A percentile compares a stretch with the other conserved stretches of the same genome.
Evolutionary conservation across 805 yeast species (phyloP).

Genomic region (Ogataea paraovalis): DNA sequence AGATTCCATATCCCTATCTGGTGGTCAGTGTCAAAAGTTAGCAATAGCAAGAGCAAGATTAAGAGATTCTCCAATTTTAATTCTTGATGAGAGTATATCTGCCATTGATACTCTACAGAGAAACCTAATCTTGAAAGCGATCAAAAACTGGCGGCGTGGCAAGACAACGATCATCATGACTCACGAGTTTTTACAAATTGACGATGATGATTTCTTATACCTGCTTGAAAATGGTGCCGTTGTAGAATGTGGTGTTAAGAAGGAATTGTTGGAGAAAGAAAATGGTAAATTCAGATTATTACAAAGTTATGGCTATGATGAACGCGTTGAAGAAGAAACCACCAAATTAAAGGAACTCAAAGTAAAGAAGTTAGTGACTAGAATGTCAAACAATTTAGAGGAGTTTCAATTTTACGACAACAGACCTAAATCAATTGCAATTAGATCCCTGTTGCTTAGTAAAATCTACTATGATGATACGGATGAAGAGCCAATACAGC

Average conservation of each 20-base stretch:
- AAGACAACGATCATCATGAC: constrained; percentile 79
- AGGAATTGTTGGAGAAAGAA: constrained; percentile 24
- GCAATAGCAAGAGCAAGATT: constrained; percentile 80
- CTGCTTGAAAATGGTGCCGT: constrained; percentile 59
- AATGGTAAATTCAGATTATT: constrained; percentile 6
- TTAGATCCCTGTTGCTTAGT: constrained; percentile 1
- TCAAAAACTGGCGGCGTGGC: constrained; percentile 57
- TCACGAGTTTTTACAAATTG: constrained; percentile 65
- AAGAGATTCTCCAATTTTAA: constrained; percentile 67
- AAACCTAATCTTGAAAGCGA: constrained; percentile 40
- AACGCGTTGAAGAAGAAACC: neutral
- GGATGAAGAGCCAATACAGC: neutral
- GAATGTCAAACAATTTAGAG: neutral
- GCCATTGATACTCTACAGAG: constrained; percentile 65
- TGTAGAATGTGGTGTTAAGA: constrained; percentile 39
- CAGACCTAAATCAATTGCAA: neutral
- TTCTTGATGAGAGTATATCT: constrained; percentile 82
- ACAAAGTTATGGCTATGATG: constrained; percentile 2
- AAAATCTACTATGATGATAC: neutral
- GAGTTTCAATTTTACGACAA: neutral
- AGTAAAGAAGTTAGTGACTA: neutral
- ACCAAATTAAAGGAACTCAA: neutral
- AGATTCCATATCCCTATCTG: constrained; percentile 56
- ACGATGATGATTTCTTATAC: constrained; percentile 51
- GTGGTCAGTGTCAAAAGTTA: constrained; percentile 87